phyloP scores from a whole-genome alignment of 495 filamentous ascomycete genomes.

The Tuber aestivum region DNA sequence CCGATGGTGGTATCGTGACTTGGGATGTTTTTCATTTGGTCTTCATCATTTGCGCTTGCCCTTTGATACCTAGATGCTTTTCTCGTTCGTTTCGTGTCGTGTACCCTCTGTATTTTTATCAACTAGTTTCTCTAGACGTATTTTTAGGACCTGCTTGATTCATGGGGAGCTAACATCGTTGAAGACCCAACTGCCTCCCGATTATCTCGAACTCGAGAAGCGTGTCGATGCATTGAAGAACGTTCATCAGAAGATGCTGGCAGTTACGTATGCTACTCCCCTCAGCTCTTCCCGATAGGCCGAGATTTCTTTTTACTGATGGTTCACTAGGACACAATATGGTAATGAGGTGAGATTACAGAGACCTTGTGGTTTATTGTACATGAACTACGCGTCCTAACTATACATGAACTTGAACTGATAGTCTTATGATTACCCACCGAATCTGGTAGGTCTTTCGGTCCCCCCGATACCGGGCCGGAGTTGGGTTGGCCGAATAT shows the following conservation, averaged over 20 bases:
- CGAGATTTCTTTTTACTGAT: conserved; percentile 27
- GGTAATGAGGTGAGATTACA: conserved; percentile 57
- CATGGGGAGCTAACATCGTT: conserved; percentile 39
- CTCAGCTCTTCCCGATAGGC: conserved; percentile 7
- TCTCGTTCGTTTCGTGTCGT: background rate
- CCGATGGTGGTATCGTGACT: conserved; percentile 12
- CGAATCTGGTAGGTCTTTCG: conserved; percentile 60
- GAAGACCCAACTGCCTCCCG: conserved; percentile 88
- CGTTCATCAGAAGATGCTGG: conserved; percentile 91
- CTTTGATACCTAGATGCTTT: background rate
- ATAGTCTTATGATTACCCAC: conserved; percentile 94
- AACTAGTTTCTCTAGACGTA: background rate
- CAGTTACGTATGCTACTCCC: conserved; percentile 72
- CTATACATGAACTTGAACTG: conserved; percentile 12
- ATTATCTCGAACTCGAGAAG: conserved; percentile 98
- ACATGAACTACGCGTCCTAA: conserved; percentile 11
- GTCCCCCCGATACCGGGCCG: background rate
- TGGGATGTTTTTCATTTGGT: background rate
- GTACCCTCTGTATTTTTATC: background rate
- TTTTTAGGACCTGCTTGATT: conserved; percentile 24
- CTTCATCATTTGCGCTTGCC: background rate
- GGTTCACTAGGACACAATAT: conserved; percentile 71
- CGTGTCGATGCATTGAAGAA: conserved; percentile 95
- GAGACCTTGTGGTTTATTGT: background rate
- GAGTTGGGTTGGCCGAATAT: background rate